Evolutionary conservation across 163 green algal species (phyloP).

Genomic region (Chlorella variabilis): DNA sequence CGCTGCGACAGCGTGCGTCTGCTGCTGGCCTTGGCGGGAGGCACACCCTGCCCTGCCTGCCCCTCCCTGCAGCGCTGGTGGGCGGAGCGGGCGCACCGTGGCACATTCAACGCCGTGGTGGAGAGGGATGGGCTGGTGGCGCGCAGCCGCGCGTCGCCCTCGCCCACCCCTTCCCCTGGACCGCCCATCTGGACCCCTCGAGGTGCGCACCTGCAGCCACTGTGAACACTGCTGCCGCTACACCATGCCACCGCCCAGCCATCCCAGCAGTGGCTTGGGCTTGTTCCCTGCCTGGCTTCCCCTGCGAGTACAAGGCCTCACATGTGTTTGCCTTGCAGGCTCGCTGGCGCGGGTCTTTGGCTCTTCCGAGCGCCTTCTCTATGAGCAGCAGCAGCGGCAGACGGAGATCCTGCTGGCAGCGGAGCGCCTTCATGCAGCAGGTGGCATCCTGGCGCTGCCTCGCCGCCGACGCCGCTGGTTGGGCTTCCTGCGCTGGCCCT

Average conservation of each 20-base stretch:
- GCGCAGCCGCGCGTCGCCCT: not conserved
- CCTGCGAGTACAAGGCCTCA: no score
- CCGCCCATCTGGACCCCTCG: not conserved
- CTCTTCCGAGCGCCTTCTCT: not conserved
- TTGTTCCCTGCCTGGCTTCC: no score
- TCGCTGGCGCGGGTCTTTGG: not conserved
- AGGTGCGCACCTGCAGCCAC: not conserved
- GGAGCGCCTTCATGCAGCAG: not conserved
- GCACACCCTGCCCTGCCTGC: not conserved
- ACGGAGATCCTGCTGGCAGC: not conserved
- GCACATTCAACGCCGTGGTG: slow-evolving; percentile 72
- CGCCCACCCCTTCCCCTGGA: not conserved
- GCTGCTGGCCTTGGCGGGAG: not conserved
- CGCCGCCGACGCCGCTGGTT: not conserved
- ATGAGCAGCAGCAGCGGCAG: slow-evolving; percentile 3
- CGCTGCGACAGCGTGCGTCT: not conserved
- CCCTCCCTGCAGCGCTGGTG: slow-evolving; percentile 42
- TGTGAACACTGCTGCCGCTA: not conserved
- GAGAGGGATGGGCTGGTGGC: slow-evolving; percentile 25
- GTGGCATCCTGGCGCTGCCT: not conserved
- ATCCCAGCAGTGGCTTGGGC: no score
- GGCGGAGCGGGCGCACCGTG: slow-evolving; percentile 22
- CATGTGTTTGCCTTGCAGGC: not conserved
- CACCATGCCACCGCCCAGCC: no score
- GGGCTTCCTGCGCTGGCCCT: not conserved